phyloP scores from a whole-genome alignment of 495 filamentous ascomycete species.

The Hypoxylon cercidicola region DNA sequence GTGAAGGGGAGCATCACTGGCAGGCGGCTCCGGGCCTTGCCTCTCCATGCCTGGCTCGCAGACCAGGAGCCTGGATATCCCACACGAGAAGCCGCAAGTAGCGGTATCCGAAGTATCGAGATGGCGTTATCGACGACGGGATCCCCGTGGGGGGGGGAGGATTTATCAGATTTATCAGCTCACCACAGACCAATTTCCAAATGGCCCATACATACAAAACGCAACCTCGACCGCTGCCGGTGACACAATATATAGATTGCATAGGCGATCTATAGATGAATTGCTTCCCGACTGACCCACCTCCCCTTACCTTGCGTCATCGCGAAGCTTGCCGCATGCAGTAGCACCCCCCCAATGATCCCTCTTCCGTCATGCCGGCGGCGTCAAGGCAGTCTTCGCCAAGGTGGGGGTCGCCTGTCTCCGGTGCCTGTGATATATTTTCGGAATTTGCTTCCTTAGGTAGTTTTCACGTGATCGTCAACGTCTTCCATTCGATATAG shows the following conservation, averaged over 20 bases:
- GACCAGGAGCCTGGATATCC: slow-evolving; percentile 38
- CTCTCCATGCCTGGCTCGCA: slow-evolving; percentile 6
- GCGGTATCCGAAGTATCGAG: slow-evolving; percentile 1
- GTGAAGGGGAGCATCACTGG: slow-evolving; percentile 16
- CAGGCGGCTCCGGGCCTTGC: slow-evolving; percentile 19
- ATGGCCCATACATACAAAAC: slow-evolving; percentile 24
- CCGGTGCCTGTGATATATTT: slow-evolving; percentile 24
- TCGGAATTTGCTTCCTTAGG: slow-evolving; percentile 26
- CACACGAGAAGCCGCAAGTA: slow-evolving; percentile 15
- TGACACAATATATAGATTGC: slow-evolving; percentile 8
- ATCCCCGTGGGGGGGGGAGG: slow-evolving; percentile 17
- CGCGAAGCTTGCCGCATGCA: slow-evolving; percentile 29
- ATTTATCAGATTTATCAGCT: slow-evolving; percentile 17
- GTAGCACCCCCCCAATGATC: slow-evolving; percentile 19
- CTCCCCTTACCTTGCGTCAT: slow-evolving; percentile 33
- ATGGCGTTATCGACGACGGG: slow-evolving; percentile 25
- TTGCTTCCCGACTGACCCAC: slow-evolving; percentile 11
- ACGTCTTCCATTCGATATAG: slow-evolving; percentile 1
- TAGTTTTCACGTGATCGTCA: slow-evolving; percentile 23
- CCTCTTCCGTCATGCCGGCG: slow-evolving; percentile 36
- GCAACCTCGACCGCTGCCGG: slow-evolving; percentile 30
- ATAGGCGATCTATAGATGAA: slow-evolving; percentile 13
- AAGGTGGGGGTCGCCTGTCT: slow-evolving; percentile 33
- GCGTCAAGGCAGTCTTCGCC: slow-evolving; percentile 26
- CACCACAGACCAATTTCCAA: slow-evolving; percentile 24